These are phyloP conservation scores for Escovopsis sp. DNA, from an alignment of 2,329 filamentous ascomycete species.

Conservation along the genomic window DNA sequence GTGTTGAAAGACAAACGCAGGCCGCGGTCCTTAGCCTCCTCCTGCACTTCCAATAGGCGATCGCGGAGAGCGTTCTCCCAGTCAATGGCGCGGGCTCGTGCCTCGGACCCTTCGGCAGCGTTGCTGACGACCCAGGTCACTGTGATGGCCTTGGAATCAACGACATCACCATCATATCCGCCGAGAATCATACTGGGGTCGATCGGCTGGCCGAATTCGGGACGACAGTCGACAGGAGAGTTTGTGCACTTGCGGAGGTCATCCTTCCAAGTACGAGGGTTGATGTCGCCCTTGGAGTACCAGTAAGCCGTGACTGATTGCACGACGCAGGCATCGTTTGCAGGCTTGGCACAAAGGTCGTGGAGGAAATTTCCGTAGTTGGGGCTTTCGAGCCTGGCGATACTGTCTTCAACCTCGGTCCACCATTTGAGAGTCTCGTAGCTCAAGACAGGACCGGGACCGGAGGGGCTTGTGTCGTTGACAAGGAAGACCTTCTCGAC, in stretches of 20 bases:
- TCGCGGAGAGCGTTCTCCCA: conserved; percentile 73
- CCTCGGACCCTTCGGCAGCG: conserved; percentile 55
- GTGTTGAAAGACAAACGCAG: conserved; percentile 87
- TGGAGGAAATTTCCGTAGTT: conserved; percentile 55
- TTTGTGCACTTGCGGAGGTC: conserved; percentile 59
- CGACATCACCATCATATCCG: conserved; percentile 55
- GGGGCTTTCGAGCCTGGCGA: conserved; percentile 56
- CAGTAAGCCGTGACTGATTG: conserved; percentile 91
- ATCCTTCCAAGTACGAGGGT: conserved; percentile 49
- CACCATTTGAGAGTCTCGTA: conserved; percentile 89
- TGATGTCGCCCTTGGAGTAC: conserved; percentile 36
- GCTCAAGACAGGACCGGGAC: conserved; percentile 63
- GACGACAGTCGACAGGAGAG: conserved; percentile 72
- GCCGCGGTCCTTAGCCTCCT: conserved; percentile 63
- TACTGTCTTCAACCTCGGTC: conserved; percentile 73
- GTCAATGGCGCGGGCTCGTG: conserved; percentile 63
- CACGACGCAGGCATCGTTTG: conserved; percentile 75
- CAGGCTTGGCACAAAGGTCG: conserved; percentile 90
- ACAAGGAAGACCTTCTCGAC: conserved; percentile 88
- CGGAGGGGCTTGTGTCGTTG: conserved; percentile 57
- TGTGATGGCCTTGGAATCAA: conserved; percentile 66
- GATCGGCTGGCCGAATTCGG: conserved; percentile 78
- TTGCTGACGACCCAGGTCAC: conserved; percentile 95
- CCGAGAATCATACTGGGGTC: conserved; percentile 77
- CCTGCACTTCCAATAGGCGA: conserved; percentile 61